Evolutionary conservation across 345 rosid species (phyloP).

Genomic region (Eucalyptus regnans): DNA sequence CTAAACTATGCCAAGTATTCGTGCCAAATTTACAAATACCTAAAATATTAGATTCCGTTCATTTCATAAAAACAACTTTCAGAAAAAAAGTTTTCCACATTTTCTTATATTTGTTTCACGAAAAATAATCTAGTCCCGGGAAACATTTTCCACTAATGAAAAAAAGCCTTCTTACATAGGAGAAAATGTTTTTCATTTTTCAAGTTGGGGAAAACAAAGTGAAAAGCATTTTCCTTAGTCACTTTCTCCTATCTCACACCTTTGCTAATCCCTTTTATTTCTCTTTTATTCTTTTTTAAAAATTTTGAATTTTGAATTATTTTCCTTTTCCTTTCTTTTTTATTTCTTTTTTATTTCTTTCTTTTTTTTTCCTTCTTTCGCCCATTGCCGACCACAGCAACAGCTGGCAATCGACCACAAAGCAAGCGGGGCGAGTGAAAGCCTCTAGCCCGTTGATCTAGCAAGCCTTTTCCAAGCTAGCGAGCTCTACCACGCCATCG

Average conservation of each 20-base stretch:
- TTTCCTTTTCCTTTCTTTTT: no score
- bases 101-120: rapidly evolving
- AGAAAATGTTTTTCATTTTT: no score
- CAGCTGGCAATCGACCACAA: rapidly evolving
- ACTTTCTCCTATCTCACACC: rapidly evolving
- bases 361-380: no score
- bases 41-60: rapidly evolving
- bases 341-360: rapidly evolving
- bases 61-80: no score
- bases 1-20: neutral
- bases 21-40: rapidly evolving
- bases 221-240: rapidly evolving
- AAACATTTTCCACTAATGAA: no score
- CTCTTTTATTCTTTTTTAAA: no score
- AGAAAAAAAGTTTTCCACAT: rapidly evolving
- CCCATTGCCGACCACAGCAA: rapidly evolving
- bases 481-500: rapidly evolving
- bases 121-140: rapidly evolving
- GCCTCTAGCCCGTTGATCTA: rapidly evolving
- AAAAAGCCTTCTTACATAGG: no score
- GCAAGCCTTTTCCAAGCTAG: rapidly evolving
- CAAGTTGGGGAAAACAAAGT: no score
- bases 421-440: no score
- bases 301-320: rapidly evolving
- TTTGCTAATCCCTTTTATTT: no score